Conservation (phyloP, 2,329 filamentous ascomycete genomes). For the Ceratocystis cacaofunesta region DNA sequence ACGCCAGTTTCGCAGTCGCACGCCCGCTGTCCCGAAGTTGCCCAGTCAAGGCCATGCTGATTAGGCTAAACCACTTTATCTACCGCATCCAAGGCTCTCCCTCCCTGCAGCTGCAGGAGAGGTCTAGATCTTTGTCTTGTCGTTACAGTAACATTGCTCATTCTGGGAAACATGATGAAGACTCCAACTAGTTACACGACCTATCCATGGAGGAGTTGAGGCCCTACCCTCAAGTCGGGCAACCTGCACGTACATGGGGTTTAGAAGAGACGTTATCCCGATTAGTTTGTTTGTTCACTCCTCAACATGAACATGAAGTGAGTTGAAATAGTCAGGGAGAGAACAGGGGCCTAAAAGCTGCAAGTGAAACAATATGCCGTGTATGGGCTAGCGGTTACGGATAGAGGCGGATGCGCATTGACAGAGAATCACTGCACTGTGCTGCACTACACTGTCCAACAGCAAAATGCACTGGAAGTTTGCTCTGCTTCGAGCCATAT, state of each 20-base stretch:
- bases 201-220: conserved; percentile 1
- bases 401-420: background rate
- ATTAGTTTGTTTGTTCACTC: background rate
- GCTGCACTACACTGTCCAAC: background rate
- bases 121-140: background rate
- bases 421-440: background rate
- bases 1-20: no score
- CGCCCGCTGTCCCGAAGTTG: background rate
- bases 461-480: background rate
- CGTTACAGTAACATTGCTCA: background rate
- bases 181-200: background rate
- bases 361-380: background rate
- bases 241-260: background rate
- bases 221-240: background rate
- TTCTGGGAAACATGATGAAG: background rate
- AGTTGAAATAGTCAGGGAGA: background rate
- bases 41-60: background rate
- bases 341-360: background rate
- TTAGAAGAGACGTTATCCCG: background rate
- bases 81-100: background rate
- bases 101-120: background rate
- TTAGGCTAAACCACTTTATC: background rate
- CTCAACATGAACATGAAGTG: background rate
- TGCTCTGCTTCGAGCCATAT: background rate
- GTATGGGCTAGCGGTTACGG: background rate